Evolutionary conservation across 768 basidiomycete species (phyloP), one percentile per base, ranked within the genome.

Genomic region (Boletus tomentosulus): DNA sequence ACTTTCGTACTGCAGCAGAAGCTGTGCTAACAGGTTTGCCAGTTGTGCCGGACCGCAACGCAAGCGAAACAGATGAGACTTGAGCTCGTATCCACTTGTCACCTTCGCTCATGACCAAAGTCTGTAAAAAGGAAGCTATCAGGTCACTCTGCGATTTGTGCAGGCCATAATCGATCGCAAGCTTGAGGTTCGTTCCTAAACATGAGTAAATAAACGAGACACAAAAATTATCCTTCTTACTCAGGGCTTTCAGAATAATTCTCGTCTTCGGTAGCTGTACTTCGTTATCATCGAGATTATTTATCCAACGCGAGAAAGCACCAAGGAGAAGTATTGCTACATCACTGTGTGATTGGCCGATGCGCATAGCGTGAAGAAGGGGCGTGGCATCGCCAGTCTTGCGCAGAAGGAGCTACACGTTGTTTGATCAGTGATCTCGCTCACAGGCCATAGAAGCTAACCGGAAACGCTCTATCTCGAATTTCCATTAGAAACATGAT

Each of bases 51-150:
- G 80, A 75, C 41, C 82, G 81, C 52, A 97, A 73, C 3, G 91
- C 86, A 41, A 86, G 78, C 0, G 84, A 78, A 50, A 94, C 74
- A 44, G 82, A 83, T 16, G 80, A 77, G 4, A 85, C 80, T 55
- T 92, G 83, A 3, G 83, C 78, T 54, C 75, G 75, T n/a, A 98
- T 80, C 90, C 92, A 97, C 57, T 83, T 80, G 60, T 95, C 90
- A 15, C 95, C 95, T 75, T 97, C 94, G 52, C 89, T 92, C 95
- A 98, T 98, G 60, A 98, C 83, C 34, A 98, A 74, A 15, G 92
- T 92, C 73, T 98, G 95, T 62, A 98, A 75, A 71, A 95, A 98
- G 1, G 91, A 93, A 4, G 95, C 89, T 47, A 91, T 88, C 43
- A 98, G 78, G 63, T 91, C 86, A 56, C 83, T 87, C 66, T 92